phyloP scores from a whole-genome alignment of 345 rosid species.

The Ailanthus altissimus region DNA sequence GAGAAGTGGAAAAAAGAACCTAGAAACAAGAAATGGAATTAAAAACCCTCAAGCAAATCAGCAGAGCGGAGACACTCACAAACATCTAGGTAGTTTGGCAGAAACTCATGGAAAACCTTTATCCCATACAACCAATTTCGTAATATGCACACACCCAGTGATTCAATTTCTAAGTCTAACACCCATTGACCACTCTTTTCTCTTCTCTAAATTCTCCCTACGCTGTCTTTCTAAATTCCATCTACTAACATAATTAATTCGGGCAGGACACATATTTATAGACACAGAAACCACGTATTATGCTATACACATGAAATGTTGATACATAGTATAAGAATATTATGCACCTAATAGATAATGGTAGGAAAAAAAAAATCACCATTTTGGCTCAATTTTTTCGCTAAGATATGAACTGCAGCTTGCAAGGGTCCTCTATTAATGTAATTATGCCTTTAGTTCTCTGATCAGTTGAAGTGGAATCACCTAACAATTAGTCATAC shows the following conservation, averaged over 20 bases:
- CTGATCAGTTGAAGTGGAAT: too few relatives aligned
- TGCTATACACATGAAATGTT: not conserved
- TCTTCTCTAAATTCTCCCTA: too few relatives aligned
- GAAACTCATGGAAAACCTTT: too few relatives aligned
- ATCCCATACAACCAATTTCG: not conserved
- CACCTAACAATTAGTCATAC: too few relatives aligned
- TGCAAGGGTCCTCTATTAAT: too few relatives aligned
- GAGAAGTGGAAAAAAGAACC: not conserved
- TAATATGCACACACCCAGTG: too few relatives aligned
- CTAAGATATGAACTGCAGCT: not conserved
- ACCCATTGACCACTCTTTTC: too few relatives aligned
- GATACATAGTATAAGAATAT: too few relatives aligned
- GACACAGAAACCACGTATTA: not conserved
- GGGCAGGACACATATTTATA: not conserved
- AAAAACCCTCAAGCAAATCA: not conserved
- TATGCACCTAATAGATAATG: too few relatives aligned
- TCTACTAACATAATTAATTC: not conserved
- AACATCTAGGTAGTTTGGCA: not conserved
- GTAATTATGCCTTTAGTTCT: too few relatives aligned
- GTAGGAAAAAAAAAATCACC: not conserved
- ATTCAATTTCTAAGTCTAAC: too few relatives aligned
- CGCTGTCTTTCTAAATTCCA: not conserved
- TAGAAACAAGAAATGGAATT: not conserved
- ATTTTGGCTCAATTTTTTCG: not conserved
- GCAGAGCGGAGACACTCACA: not conserved